Base-by-base conservation (phyloP, 257 asterid species). In the Jaltomata sinuosa region DNA sequence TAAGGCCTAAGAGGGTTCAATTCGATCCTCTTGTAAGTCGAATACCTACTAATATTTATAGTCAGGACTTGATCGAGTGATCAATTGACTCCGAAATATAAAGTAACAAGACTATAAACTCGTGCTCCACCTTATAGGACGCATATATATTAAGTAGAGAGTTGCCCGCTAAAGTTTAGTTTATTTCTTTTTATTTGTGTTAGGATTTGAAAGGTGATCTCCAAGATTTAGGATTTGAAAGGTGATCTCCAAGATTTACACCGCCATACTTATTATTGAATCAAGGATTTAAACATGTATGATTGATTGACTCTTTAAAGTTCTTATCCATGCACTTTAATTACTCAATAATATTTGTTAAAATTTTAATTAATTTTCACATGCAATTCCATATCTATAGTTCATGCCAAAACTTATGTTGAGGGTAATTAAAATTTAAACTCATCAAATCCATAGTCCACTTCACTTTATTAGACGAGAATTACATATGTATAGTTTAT, bases 151-250 rank as follows among this genome's bases (percentile, higher is more conserved):
- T 12, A 62, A 27, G 16, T n/a, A n/a, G 29, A 62, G 21, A 62
- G 21, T 11, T 62, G 16, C 5, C 10, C 16, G 6, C 0, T 27
- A 62, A 62, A 0, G 10, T 61, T 61, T 0, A 61, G 8, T 0
- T 61, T 0, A 0, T 61, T 11, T 25, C 5, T 57, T 59, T 25
- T 59, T 4, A 8, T 64, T 0, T 0, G 0, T 50, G 4, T 15
- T 50, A 1, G 4, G 6, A 50, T 50, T 42, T 38, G 8, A 38
- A 38, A 42, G 11, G 11, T 2, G n/a, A n/a, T n/a, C n/a, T n/a
- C n/a, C n/a, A n/a, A n/a, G n/a, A 57, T 2, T 21, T 11, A 0
- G 0, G 21, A 54, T 0, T 54, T 59, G 32, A 59, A 59, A 59
- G 0, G 8, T 11, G 38, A 29, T 64, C 5, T 62, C 21, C 2